Base-by-base conservation (phyloP, 805 yeast genomes). In the Jamesozyma hellenica region DNA sequence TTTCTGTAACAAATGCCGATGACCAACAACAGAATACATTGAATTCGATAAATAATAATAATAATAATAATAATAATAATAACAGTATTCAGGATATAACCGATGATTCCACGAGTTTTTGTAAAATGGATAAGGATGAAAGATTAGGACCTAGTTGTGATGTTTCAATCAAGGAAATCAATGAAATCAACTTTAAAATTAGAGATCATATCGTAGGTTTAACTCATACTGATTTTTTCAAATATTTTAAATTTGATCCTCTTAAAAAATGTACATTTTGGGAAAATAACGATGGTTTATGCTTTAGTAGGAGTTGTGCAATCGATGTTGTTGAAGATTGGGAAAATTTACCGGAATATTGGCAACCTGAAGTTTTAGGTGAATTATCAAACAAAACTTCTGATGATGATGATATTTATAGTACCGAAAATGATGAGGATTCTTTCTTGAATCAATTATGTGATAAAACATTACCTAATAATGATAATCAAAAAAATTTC, bases 301-400 rank as follows among this genome's bases (percentile, higher is more conserved):
- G 96, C 58, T 83, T 87, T 45, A 84, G 86, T 53, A 71, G 84
- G 46, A 80, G 85, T 41, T 87, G 96, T 63, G 94, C 95, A 1
- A 94, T 87, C 32, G 95, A 87, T 56, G 74, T 85, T 2, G 72
- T 83, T 11, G 84, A 78, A 37, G 83, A 81, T 49, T 82, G 81
- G 70, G 70, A 71, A 47, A 75, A 77, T 62, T 60, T 80, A 32
- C 83, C 86, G 2, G 86, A 77, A 39, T 72, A 72, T 35, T 79
- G 87, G 77, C 74, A 78, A 47, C 84, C 92, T 1, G 81, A 79
- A 39, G 75, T 73, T 27, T 67, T 88, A 39, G 72, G 71, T 34
- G 52, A 60, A 35, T 43, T 65, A 33, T 49, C 60, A 42, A 54
- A 63, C 31, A 55, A 56, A 33, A 56, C 56, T 18, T 35, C 42